phyloP scores from a whole-genome alignment of 73 alveolate species.

The Loxodes magnus region DNA sequence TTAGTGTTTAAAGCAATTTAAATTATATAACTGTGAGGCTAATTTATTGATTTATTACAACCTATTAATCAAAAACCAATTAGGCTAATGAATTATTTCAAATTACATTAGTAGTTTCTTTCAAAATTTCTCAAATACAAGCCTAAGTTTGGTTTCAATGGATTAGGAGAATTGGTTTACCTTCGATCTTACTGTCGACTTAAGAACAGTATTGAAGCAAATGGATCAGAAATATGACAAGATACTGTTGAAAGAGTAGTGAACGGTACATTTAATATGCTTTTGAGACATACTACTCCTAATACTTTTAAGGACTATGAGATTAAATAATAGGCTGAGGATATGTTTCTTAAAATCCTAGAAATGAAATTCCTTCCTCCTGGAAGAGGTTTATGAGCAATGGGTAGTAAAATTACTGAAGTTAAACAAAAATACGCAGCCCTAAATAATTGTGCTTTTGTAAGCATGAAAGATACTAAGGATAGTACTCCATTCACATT shows the following conservation, averaged over 20 bases:
- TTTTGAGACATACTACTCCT: slow-evolving; percentile 9
- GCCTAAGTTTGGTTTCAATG: slow-evolving; percentile 44
- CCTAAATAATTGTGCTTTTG: slow-evolving; percentile 51
- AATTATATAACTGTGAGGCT: too few relatives aligned
- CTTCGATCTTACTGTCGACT: slow-evolving; percentile 30
- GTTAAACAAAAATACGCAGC: slow-evolving; percentile 32
- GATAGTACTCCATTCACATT: slow-evolving; percentile 21
- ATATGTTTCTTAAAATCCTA: slow-evolving; percentile 34
- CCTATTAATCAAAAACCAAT: too few relatives aligned
- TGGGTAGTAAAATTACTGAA: slow-evolving; percentile 49
- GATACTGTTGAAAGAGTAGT: slow-evolving; percentile 47
- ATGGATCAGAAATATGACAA: slow-evolving; percentile 25
- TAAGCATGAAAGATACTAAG: slow-evolving; percentile 17
- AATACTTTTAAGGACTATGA: slow-evolving; percentile 4
- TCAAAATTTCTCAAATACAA: too few relatives aligned
- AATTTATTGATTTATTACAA: too few relatives aligned
- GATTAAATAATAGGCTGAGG: slow-evolving; percentile 11
- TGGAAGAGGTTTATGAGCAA: slow-evolving; percentile 56
- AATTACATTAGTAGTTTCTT: too few relatives aligned
- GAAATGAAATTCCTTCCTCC: slow-evolving; percentile 53
- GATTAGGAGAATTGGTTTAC: slow-evolving; percentile 47
- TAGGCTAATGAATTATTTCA: too few relatives aligned
- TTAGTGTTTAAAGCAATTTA: too few relatives aligned
- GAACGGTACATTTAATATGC: slow-evolving; percentile 33
- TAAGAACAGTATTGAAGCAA: slow-evolving; percentile 22